Base-by-base conservation (phyloP, 2,329 filamentous ascomycete species). In the Pezicula neosporulosa region DNA sequence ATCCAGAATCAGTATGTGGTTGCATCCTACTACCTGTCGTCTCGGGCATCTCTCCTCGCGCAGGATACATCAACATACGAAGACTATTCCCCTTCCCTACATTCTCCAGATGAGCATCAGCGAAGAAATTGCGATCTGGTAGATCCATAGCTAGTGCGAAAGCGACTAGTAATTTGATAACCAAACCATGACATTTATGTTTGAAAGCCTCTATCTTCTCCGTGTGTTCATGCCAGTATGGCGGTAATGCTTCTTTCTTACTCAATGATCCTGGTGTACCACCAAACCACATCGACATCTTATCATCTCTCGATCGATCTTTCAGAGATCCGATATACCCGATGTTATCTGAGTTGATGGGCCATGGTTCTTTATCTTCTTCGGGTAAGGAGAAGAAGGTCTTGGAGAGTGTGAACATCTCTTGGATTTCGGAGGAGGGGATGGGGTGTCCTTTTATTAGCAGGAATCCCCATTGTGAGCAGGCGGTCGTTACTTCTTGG, bases 231-330 rank as follows among this genome's bases (percentile, higher is more conserved):
- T 13, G 38, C 38, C 38, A 42, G 13, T 19, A 42, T 18, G 38
- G 38, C 7, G 38, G 38, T 8, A 42, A 6, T 42, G 38, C 38
- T 18, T 42, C 15, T 16, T 42, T 42, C n/a, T 42, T 16, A 18
- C 21, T 13, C 38, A 50, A 33, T 15, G 42, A 28, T 10, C 48
- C 48, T 1, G 48, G 48, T 30, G 39, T 18, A 18, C 48, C 48
- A 18, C 48, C 48, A 21, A 50, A 50, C 48, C 48, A 50, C 48
- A 45, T 50, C 4, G 48, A 50, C 43, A 45, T 46, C 33, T 50
- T 45, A 33, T 50, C 41, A 36, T 46, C 43, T 6, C 44, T 44
- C 16, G 24, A 24, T 18, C 27, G 27, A 35, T 50, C 43, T 38
- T 28, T 50, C n/a, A 50, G 19, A 2, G 48, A 43, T 7, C 42